phyloP scores from a whole-genome alignment of 139 green algal species.

The Chlamydomonas applanata region DNA sequence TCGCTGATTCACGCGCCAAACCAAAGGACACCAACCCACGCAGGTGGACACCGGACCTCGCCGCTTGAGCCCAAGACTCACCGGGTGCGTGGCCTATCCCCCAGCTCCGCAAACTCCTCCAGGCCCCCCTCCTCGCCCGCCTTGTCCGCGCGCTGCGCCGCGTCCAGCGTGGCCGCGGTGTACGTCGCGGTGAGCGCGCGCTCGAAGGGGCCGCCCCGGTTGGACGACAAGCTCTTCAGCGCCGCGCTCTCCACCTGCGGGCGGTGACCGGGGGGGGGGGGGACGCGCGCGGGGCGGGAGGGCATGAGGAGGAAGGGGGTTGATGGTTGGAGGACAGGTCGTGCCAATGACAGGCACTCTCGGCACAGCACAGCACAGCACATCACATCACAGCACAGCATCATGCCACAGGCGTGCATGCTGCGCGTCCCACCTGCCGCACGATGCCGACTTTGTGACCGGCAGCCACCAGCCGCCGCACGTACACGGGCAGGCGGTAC shows the following conservation, averaged over 20 bases:
- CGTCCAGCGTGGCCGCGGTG: conserved; percentile 86
- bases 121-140: neutral
- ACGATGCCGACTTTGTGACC: conserved; percentile 64
- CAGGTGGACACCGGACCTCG: no score
- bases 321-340: no score
- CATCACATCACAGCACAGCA: neutral
- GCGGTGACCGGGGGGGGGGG: neutral
- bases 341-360: neutral
- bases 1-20: no score
- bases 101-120: conserved; percentile 14
- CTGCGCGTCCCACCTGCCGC: neutral
- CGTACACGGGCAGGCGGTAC: conserved; percentile 78
- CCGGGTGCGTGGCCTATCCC: neutral
- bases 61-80: no score
- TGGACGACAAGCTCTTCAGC: conserved; percentile 74
- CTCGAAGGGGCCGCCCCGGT: conserved; percentile 67
- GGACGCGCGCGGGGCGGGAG: no score
- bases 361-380: neutral
- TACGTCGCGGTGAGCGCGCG: conserved; percentile 79
- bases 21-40: no score
- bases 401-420: neutral
- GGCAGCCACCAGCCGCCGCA: conserved; percentile 76
- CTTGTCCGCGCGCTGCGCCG: conserved; percentile 41
- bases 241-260: conserved; percentile 79
- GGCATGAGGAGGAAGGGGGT: no score